These are phyloP conservation scores for Nakazawaea populi DNA, from an alignment of 805 yeast genomes.

Conservation along the genomic window DNA sequence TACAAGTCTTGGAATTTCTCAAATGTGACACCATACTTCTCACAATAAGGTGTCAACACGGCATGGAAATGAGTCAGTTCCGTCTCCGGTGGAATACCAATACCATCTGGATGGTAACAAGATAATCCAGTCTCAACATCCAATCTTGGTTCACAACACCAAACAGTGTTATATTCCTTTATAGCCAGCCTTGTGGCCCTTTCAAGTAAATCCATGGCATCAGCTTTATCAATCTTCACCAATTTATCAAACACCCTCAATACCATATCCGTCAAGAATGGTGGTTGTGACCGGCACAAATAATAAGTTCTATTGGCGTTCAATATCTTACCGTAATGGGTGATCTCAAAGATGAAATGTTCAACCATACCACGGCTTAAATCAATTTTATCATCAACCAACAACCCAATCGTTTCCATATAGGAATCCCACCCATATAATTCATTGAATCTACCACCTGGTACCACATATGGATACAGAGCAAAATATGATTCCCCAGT, in stretches of 20 bases:
- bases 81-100: conserved; percentile 96
- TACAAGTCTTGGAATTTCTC: conserved; percentile 66
- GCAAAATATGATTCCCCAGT: conserved; percentile 44
- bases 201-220: conserved; percentile 54
- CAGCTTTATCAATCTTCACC: conserved; percentile 17
- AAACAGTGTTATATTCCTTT: conserved; percentile 75
- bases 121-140: conserved; percentile 76
- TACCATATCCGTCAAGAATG: conserved; percentile 92
- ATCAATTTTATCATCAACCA: conserved; percentile 58
- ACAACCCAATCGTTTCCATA: conserved; percentile 79
- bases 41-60: conserved; percentile 60
- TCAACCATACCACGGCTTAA: conserved; percentile 88
- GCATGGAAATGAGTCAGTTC: conserved; percentile 83
- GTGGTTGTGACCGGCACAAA: conserved; percentile 91
- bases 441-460: conserved; percentile 97
- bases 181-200: conserved; percentile 75
- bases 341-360: conserved; percentile 85
- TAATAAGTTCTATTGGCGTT: conserved; percentile 94
- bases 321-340: conserved; percentile 84
- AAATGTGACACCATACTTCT: conserved; percentile 50
- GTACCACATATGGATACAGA: conserved; percentile 86
- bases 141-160: conserved; percentile 71
- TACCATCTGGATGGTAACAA: conserved; percentile 83
- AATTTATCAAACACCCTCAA: conserved; percentile 58
- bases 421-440: conserved; percentile 98